Conservation (phyloP, 176 grass and related monocot genomes). For the Coix lacrymajobi region DNA sequence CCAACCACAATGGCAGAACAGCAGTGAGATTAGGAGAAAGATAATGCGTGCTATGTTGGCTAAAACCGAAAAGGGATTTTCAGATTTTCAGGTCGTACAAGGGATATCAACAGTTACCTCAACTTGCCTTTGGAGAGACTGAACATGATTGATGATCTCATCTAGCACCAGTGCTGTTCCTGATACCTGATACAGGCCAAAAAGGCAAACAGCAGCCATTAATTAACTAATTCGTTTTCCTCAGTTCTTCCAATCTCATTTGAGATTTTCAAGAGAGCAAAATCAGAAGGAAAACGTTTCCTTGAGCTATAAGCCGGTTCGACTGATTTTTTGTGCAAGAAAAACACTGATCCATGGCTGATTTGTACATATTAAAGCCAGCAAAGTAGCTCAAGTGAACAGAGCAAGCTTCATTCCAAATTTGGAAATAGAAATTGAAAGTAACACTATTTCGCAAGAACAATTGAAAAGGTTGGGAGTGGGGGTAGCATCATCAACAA, state of each 20-base stretch:
- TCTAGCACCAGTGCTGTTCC: slow-evolving; percentile 86
- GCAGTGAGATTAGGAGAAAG: background rate
- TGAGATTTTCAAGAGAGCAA: background rate
- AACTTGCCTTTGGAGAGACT: slow-evolving; percentile 87
- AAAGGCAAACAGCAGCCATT: background rate
- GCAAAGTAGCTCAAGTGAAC: no score
- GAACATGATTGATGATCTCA: slow-evolving; percentile 98
- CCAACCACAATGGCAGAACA: slow-evolving; percentile 21
- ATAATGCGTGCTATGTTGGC: background rate
- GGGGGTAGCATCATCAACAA: background rate
- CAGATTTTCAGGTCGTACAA: background rate
- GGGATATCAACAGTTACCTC: slow-evolving; percentile 47
- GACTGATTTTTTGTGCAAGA: no score
- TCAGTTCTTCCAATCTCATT: background rate
- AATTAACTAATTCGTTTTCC: background rate
- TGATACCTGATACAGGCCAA: slow-evolving; percentile 53
- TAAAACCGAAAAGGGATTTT: background rate
- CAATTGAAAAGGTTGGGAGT: background rate
- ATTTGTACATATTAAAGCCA: no score
- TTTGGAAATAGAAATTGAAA: background rate
- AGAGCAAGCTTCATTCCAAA: background rate
- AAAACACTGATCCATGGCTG: no score
- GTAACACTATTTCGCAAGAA: background rate
- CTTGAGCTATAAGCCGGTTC: no score
- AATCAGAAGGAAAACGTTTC: background rate